A percentile compares a stretch with the other conserved stretches of the same genome.
Evolutionary conservation across 768 basidiomycete genomes (phyloP).

Genomic region (Lentinula detonsa): DNA sequence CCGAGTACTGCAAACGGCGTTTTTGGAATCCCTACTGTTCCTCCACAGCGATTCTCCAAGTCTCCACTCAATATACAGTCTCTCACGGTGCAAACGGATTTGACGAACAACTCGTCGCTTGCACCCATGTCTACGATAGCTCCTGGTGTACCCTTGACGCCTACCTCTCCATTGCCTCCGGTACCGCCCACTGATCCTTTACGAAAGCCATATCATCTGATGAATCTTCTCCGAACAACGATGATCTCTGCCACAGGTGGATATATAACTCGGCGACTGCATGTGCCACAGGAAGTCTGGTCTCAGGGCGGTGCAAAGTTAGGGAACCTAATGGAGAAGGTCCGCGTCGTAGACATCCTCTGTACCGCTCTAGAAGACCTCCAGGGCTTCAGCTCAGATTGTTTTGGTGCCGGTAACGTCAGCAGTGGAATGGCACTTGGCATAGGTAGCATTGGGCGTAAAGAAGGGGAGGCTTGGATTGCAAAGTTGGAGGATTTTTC

Average conservation of each 20-base stretch:
- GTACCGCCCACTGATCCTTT: slow-evolving; percentile 65
- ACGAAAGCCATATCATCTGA: slow-evolving; percentile 87
- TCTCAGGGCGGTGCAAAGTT: slow-evolving; percentile 87
- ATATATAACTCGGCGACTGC: slow-evolving; percentile 79
- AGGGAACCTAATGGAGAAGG: slow-evolving; percentile 75
- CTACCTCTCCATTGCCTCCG: slow-evolving; percentile 73
- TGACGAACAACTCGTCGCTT: slow-evolving; percentile 30
- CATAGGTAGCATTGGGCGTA: slow-evolving; percentile 69
- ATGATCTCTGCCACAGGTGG: slow-evolving; percentile 81
- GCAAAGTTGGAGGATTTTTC: slow-evolving; percentile 77
- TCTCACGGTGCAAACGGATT: slow-evolving; percentile 45
- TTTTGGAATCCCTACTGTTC: slow-evolving; percentile 24
- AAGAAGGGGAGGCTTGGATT: slow-evolving; percentile 77
- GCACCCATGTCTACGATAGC: slow-evolving; percentile 41
- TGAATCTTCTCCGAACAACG: slow-evolving; percentile 71
- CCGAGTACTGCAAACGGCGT: slow-evolving; percentile 32
- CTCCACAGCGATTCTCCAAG: slow-evolving; percentile 37
- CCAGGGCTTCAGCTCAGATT: slow-evolving; percentile 61
- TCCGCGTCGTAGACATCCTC: slow-evolving; percentile 77
- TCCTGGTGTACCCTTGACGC: slow-evolving; percentile 62
- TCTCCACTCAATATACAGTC: slow-evolving; percentile 32
- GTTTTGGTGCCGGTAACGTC: slow-evolving; percentile 75
- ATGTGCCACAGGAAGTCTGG: slow-evolving; percentile 89
- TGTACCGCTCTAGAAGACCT: slow-evolving; percentile 77
- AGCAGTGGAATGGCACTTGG: slow-evolving; percentile 69